Percentiles rank a stretch among this genome's conserved stretches.
These are phyloP conservation scores for Ceratonia siliqua DNA, from an alignment of 306 rosid species.

Conservation along the genomic window DNA sequence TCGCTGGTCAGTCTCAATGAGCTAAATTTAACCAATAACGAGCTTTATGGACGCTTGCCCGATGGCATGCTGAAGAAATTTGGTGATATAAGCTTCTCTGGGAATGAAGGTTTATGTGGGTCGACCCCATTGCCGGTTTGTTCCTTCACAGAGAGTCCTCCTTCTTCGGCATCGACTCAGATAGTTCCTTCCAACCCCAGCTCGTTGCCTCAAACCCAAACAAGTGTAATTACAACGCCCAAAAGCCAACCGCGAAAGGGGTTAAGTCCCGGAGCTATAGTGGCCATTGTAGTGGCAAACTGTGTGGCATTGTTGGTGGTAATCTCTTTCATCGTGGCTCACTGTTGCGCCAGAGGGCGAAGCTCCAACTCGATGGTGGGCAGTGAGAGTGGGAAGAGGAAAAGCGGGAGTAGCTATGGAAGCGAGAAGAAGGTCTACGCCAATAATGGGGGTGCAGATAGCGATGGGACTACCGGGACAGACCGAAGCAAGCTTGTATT, in stretches of 20 bases:
- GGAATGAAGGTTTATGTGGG: constrained; percentile 83
- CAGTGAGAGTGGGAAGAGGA: constrained; percentile 76
- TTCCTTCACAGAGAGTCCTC: constrained; percentile 42
- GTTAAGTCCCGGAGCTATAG: constrained; percentile 63
- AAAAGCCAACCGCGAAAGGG: constrained; percentile 35
- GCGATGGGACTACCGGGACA: constrained; percentile 76
- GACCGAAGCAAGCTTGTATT: constrained; percentile 80
- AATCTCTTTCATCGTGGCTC: constrained; percentile 70
- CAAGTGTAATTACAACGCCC: constrained; percentile 31
- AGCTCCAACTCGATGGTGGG: constrained; percentile 52
- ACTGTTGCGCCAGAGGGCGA: constrained; percentile 64
- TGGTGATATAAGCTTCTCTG: constrained; percentile 67
- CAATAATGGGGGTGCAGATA: constrained; percentile 57
- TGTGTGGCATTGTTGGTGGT: constrained; percentile 62
- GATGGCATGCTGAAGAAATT: constrained; percentile 61
- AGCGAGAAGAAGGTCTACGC: constrained; percentile 78
- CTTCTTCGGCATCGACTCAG: constrained; percentile 36
- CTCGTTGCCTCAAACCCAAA: constrained; percentile 65
- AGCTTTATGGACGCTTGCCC: constrained; percentile 65
- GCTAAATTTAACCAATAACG: constrained; percentile 80
- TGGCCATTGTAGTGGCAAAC: constrained; percentile 74
- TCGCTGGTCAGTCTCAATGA: constrained; percentile 56
- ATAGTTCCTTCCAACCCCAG: constrained; percentile 82
- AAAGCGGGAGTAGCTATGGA: constrained; percentile 71
- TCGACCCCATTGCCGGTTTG: constrained; percentile 65